Conservation (phyloP, 2,329 filamentous ascomycete species). For the Xylaria sp. region DNA sequence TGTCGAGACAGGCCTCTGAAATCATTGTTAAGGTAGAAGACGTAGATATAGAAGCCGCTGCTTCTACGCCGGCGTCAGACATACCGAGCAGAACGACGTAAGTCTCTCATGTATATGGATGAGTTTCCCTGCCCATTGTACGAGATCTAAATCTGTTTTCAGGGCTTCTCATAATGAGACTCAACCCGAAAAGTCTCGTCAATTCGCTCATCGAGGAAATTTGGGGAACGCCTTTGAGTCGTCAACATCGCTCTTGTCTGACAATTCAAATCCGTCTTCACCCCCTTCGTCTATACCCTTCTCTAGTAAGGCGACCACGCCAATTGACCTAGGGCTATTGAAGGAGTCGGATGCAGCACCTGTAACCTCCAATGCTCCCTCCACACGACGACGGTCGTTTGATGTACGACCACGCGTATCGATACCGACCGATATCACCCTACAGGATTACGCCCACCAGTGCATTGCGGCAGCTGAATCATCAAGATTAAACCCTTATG, state of each 20-base stretch:
- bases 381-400: slow-evolving; percentile 54
- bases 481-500: slow-evolving; percentile 89
- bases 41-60: slow-evolving; percentile 44
- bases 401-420: slow-evolving; percentile 81
- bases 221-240: slow-evolving; percentile 57
- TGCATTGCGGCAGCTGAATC: slow-evolving; percentile 90
- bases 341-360: slow-evolving; percentile 48
- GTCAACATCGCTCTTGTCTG: slow-evolving; percentile 64
- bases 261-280: slow-evolving; percentile 67
- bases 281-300: slow-evolving; percentile 58
- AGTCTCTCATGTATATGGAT: slow-evolving; percentile 40
- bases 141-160: slow-evolving; percentile 40
- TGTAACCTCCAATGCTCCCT: slow-evolving; percentile 30
- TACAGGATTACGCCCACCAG: slow-evolving; percentile 86
- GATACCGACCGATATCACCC: slow-evolving; percentile 79
- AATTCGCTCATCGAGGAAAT: slow-evolving; percentile 24
- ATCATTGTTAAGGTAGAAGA: slow-evolving; percentile 49
- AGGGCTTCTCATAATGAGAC: slow-evolving; percentile 48
- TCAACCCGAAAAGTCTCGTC: slow-evolving; percentile 23
- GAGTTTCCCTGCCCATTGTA: slow-evolving; percentile 16
- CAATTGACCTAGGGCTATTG: slow-evolving; percentile 59
- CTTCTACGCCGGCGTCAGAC: slow-evolving; percentile 38
- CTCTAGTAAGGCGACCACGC: slow-evolving; percentile 74
- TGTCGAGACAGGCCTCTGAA: slow-evolving; percentile 47
- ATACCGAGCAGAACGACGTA: slow-evolving; percentile 42